Percentiles rank a stretch among this genome's conserved stretches.
phyloP scores from a whole-genome alignment of 1,284 basidiomycete genomes.

The Puccinia hordei region DNA sequence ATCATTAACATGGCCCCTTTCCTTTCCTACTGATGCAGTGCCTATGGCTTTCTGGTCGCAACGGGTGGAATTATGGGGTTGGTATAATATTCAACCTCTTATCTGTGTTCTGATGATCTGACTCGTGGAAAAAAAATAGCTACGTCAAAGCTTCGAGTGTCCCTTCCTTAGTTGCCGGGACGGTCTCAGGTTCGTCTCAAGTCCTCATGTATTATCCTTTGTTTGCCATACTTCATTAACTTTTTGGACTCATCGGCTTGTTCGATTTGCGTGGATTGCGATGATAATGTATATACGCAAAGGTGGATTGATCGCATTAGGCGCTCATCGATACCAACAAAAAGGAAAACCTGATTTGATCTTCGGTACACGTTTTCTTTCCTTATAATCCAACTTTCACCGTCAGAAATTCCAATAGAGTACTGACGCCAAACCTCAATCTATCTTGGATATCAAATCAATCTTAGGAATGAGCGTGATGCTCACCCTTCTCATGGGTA shows the following conservation, averaged over 20 bases:
- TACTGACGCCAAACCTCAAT: background rate
- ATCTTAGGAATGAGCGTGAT: conserved; percentile 28
- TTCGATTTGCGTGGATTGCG: background rate
- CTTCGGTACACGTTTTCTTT: conserved; percentile 8
- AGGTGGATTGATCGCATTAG: conserved; percentile 41
- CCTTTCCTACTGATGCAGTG: background rate
- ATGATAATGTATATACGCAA: background rate
- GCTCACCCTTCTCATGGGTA: conserved; percentile 35
- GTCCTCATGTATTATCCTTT: no score
- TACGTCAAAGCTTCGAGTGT: conserved; percentile 42
- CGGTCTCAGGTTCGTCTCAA: conserved; percentile 21
- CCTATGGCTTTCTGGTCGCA: conserved; percentile 41
- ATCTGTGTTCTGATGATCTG: background rate
- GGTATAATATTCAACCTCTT: background rate
- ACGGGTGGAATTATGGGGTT: conserved; percentile 39
- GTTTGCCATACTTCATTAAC: no score
- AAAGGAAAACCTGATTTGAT: conserved; percentile 45
- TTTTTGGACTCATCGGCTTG: background rate
- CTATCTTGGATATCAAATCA: background rate
- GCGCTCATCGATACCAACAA: conserved; percentile 36
- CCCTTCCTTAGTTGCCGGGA: conserved; percentile 38
- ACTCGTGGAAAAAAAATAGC: background rate
- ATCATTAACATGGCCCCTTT: background rate
- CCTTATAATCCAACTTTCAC: background rate
- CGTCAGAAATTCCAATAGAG: background rate